phyloP scores from a whole-genome alignment of 352 stramenopile genomes.

The Phytophthora citrophthora region DNA sequence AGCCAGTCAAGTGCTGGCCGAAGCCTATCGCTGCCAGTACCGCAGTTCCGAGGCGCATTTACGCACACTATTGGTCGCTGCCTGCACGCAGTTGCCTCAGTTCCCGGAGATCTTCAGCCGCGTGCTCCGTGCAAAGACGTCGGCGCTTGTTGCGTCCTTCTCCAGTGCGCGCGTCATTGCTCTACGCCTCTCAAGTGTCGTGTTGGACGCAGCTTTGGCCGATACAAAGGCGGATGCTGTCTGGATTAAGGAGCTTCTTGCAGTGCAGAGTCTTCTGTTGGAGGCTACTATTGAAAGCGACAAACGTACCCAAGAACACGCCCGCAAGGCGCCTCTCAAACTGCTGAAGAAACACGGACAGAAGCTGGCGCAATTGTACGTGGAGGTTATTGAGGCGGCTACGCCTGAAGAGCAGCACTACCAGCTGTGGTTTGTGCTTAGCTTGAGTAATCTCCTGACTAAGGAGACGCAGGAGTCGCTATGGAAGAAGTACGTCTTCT shows the following conservation, averaged over 20 bases:
- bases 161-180: conserved; percentile 55
- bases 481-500: conserved; percentile 66
- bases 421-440: conserved; percentile 69
- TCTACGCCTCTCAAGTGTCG: conserved; percentile 60
- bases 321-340: conserved; percentile 49
- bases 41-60: conserved; percentile 64
- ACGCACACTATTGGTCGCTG: conserved; percentile 51
- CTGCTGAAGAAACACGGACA: conserved; percentile 52
- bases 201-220: conserved; percentile 49
- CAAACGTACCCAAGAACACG: conserved; percentile 47
- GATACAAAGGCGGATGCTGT: conserved; percentile 10
- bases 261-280: conserved; percentile 56
- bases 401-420: conserved; percentile 60
- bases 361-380: conserved; percentile 49
- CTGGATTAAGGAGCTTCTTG: conserved; percentile 61
- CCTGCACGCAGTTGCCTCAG: conserved; percentile 35
- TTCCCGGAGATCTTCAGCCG: conserved; percentile 61
- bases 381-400: conserved; percentile 34
- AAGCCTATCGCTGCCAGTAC: conserved; percentile 60
- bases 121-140: conserved; percentile 47
- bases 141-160: conserved; percentile 61
- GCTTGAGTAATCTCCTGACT: conserved; percentile 33
- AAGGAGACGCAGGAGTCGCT: conserved; percentile 48
- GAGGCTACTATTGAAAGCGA: conserved; percentile 63
- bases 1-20: conserved; percentile 63